Evolutionary conservation across 306 rosid species (phyloP).

Genomic region (Lathyrus sativus): DNA sequence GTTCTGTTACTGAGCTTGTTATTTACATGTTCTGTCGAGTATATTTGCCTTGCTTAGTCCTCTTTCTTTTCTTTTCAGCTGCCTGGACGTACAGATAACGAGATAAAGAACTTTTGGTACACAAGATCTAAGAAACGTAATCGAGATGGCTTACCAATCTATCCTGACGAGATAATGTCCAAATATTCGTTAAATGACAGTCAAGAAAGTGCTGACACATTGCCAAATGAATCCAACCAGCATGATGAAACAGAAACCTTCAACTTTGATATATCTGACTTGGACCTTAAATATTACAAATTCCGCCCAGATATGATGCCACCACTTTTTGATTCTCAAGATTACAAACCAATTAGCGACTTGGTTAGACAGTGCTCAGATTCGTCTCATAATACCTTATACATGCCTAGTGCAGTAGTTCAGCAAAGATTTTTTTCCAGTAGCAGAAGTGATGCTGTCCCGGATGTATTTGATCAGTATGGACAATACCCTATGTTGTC

Average conservation of each 20-base stretch:
- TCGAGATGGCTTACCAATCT: conserved; percentile 70
- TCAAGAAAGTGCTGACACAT: conserved; percentile 42
- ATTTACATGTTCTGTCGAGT: neutral
- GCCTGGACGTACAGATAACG: conserved; percentile 91
- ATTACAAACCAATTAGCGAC: conserved; percentile 1
- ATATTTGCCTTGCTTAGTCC: conserved; percentile 21
- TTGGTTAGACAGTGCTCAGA: conserved; percentile 42
- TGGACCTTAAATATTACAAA: conserved; percentile 45
- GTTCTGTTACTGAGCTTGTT: neutral
- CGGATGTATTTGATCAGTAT: conserved; percentile 31
- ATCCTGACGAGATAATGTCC: conserved; percentile 56
- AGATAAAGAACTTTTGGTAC: conserved; percentile 90
- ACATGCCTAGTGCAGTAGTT: no score
- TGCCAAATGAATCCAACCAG: conserved; percentile 40
- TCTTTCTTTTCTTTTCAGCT: conserved; percentile 52
- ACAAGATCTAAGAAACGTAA: conserved; percentile 69
- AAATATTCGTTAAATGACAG: conserved; percentile 42
- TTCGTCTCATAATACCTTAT: conserved; percentile 43
- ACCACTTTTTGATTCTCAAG: conserved; percentile 41
- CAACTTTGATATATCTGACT: conserved; percentile 48
- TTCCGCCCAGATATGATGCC: conserved; percentile 37
- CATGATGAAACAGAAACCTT: conserved; percentile 44
- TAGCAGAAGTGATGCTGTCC: conserved; percentile 13
- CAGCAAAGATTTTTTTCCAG: no score
- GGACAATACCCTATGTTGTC: no score